Evolutionary conservation across 352 stramenopile genomes (phyloP), one percentile per base, ranked within the genome.

Genomic region (Pythium coloratum): DNA sequence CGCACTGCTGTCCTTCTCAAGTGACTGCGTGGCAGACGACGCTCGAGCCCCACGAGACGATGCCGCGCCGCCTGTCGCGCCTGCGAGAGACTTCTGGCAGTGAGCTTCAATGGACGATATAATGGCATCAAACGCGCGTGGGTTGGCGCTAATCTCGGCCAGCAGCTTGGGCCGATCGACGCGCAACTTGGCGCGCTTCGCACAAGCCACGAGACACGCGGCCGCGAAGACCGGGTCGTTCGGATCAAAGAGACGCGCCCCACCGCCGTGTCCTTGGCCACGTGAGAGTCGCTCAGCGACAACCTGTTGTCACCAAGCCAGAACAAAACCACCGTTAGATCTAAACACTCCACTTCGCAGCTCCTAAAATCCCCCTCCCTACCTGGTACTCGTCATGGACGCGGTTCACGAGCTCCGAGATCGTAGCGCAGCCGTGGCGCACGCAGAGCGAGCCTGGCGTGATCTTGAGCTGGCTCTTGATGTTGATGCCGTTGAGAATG

Each of bases 131-230:
- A 92, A 92, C 12, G 71, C 69, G 40, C 78, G 85, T 24, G 76
- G 70, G 62, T 86, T 88, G 9, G 78, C 84, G 42, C 80, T 90
- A 30, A 90, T 78, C 16, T 77, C 76, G 28, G 82, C 75, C 9
- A 91, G 47, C n/a, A 92, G 61, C 56, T 76, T 87, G 14, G 63
- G 66, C 47, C 81, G 81, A 51, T 91, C 82, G 33, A 92, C 71
- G 47, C 81, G 78, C 53, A 91, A 73, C 76, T 91, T 90, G 33
- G 84, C 80, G 16, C 84, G 64, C 53, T 91, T 93, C 53, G 76
- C 87, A 44, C 76, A 84, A 26, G 78, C 82, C 61, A 78, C 90
- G 18, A 93, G 69, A 68, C 84, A 91, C 26, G 84, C 84, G 3
- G 84, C 84, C 16, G 66, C 73, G 57, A 91, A 90, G 1, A 90